Base-by-base conservation (phyloP, 371 early-diverging fungal genomes). In the Mortierella sp. region DNA sequence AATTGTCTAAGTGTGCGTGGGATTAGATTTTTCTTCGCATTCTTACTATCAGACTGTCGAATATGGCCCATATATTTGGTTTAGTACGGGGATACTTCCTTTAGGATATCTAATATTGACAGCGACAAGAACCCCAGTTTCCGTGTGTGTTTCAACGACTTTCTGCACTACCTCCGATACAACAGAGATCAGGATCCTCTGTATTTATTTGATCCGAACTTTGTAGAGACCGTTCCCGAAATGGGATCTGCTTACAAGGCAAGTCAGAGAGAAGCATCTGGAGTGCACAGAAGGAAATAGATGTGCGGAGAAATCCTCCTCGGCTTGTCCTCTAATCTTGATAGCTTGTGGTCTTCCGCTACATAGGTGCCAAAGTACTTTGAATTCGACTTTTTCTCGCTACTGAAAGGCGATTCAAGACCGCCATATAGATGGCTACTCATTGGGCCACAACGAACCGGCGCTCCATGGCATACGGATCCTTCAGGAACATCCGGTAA, bases 401-500 rank as follows among this genome's bases (percentile, higher is more conserved):
- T 80, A 4, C 26, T 75, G n/a, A 19, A 51, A 23, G 30, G 39
- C 14, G 59, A 60, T 5, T 49, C 51, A 19, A 43, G 80, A 41
- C 80, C 80, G 2, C 78, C 80, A 4, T 76, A 64, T 32, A 62
- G 80, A 19, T 80, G 80, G 80, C 63, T 80, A 8, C 50, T 80
- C 27, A 72, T 80, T 31, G 80, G 80, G 4, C 78, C 80, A 0
- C 64, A 60, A 37, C 44, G 76, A 26, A 68, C 75, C 24, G 80
- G 80, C 0, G 80, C 80, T 8, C 64, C 80, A 0, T 80, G 80
- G 80, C 80, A 80, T 42, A 57, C 56, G 2, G 80, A 80, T 32
- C 80, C 80, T 11, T 64, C 78, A 6, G 80, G 80, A 23, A 80
- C 80, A 6, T 80, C 80, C 24, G 80, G 80, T 79, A 69, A 17